Base-by-base conservation (phyloP, 768 basidiomycete species). In the Cyclocybe aegerita region DNA sequence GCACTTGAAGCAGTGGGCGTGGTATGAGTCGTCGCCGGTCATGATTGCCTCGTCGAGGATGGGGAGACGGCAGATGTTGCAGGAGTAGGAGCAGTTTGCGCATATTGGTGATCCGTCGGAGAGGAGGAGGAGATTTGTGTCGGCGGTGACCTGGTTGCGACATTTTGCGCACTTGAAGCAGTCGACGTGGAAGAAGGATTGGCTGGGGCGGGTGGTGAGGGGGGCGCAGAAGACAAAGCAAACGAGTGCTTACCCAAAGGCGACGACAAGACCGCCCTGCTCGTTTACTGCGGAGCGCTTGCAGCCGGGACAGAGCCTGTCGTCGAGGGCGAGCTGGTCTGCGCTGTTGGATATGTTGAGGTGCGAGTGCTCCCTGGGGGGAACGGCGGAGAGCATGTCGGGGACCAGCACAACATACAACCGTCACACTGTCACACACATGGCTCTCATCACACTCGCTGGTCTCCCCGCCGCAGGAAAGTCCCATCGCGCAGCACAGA, bases 1-100 rank as follows among this genome's bases (percentile, higher is more conserved):
- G 74, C 97, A 99, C 59, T 96, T 95, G 77, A 99, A 99, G 72
- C 97, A 99, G 56, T 94, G 90, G 4, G 97, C 95, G 66, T 98
- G 97, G 61, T 98, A 99, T 0, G 93, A 93, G 65, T 98, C 97
- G 69, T 99, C 94, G 53, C 93, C 97, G 6, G 97, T 96, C 92
- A 99, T 98, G 68, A 98, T 98, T 8, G 97, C 97, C 65, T 99
- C 97, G 72, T 99, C 95, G 49, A 95, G 86, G 57, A 99, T 99
- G 39, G 94, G 91, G 49, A 84, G 83, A 40, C 86, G 85, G 73
- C 97, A 99, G 50, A 98, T 88, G 63, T 88, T 96, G 78, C 97
- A 99, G 60, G 86, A 86, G 74, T 96, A 96, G 4, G 93, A 93
- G 74, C 93, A 96, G 60, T 89, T 85, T 38, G 89, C 85, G 64